Evolutionary conservation across 176 grass and related monocot genomes (phyloP).

Genomic region (Avena eriantha): DNA sequence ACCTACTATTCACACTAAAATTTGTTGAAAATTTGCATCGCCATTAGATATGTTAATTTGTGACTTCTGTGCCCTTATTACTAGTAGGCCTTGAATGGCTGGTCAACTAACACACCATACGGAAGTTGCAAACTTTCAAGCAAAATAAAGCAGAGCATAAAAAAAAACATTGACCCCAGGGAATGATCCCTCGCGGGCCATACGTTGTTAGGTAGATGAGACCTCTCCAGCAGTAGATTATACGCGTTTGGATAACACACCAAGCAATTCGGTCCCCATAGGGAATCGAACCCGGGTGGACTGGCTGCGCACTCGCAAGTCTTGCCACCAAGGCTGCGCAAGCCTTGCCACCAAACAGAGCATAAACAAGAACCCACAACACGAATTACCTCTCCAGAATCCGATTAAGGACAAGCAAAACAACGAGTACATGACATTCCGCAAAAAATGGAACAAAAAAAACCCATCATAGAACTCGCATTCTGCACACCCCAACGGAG

Average conservation of each 20-base stretch:
- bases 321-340: too few relatives aligned
- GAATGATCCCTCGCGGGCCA: too few relatives aligned
- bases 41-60: background rate
- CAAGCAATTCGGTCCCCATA: too few relatives aligned
- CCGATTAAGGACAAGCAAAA: background rate
- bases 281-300: too few relatives aligned
- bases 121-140: background rate
- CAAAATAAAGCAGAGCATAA: conserved; percentile 8
- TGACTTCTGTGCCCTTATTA: background rate
- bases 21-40: background rate
- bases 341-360: too few relatives aligned
- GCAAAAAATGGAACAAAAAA: background rate
- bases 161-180: too few relatives aligned
- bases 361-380: background rate
- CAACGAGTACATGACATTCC: too few relatives aligned
- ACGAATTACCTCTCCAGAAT: conserved; percentile 7
- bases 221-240: too few relatives aligned
- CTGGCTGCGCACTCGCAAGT: too few relatives aligned
- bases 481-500: background rate
- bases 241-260: too few relatives aligned
- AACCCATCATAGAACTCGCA: background rate
- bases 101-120: background rate
- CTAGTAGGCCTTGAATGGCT: background rate
- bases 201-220: too few relatives aligned
- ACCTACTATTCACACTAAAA: background rate